These are phyloP conservation scores for Ganoderma resinaceum DNA, from an alignment of 1,284 basidiomycete species.

Conservation along the genomic window DNA sequence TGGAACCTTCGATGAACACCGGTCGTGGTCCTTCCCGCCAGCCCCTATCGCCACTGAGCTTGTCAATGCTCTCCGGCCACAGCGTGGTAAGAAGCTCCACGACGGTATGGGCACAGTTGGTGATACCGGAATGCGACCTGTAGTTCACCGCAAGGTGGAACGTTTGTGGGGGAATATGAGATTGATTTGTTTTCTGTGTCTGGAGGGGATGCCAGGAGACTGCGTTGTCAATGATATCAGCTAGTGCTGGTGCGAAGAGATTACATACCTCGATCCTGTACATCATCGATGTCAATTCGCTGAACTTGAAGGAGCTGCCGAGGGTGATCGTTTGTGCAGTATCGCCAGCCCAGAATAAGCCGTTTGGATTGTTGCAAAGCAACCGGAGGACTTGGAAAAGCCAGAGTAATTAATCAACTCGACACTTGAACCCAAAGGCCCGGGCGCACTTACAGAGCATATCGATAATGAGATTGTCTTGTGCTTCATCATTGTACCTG, in stretches of 20 bases:
- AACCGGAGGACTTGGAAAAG: conserved; percentile 54
- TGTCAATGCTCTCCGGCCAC: conserved; percentile 74
- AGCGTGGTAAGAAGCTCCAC: conserved; percentile 65
- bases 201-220: not conserved
- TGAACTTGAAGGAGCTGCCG: conserved; percentile 75
- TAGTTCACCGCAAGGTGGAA: conserved; percentile 74
- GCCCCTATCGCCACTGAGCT: conserved; percentile 62
- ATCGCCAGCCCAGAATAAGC: conserved; percentile 81
- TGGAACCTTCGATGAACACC: conserved; percentile 52
- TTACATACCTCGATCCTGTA: conserved; percentile 67
- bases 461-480: conserved; percentile 77
- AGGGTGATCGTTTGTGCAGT: conserved; percentile 82
- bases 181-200: not conserved
- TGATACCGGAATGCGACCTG: conserved; percentile 71
- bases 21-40: conserved; percentile 64
- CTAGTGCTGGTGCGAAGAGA: not conserved
- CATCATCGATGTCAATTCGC: conserved; percentile 73
- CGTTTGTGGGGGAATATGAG: conserved; percentile 43
- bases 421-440: not conserved
- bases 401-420: not conserved
- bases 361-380: conserved; percentile 69
- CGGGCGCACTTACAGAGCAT: conserved; percentile 31
- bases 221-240: not conserved
- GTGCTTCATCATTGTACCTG: conserved; percentile 78
- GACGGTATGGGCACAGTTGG: conserved; percentile 69